Evolutionary conservation across 1,139 yeast species (phyloP), one percentile per base, ranked within the genome.

Genomic region (Saccharomyces hybrid): DNA sequence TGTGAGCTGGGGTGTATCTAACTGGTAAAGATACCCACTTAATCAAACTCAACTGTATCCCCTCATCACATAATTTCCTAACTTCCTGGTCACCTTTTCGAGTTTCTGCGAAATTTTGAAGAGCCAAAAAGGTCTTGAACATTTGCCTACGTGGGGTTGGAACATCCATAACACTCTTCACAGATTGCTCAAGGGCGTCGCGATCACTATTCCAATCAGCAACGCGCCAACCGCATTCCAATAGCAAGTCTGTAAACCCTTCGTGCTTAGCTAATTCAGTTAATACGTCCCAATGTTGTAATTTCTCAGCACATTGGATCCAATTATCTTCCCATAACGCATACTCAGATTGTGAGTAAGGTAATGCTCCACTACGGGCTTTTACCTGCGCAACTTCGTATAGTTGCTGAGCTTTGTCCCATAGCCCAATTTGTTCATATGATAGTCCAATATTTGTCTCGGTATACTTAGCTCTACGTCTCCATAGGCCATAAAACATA

Each of bases 161-260:
- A 31, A 90, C 97, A 71, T 95, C 99, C 96, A 93, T 90, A 2
- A 93, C 96, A 51, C 95, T 88, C 69, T 90, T 88, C 34, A 93
- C 95, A 0, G 96, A 87, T 67, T 89, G 96, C 66, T 91, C 98
- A 50, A 95, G 76, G 0, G 98, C 93, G 58, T 91, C 99, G 60
- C 95, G 80, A 64, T 95, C 99, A 20, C 95, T 85, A 57, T 86
- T 86, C 99, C 99, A 95, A 66, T 95, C 98, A 6, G 99, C 98
- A 50, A 93, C 96, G 67, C 99, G 79, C 99, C 99, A 95, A 48
- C 98, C 99, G 77, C 99, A 95, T 71, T 95, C 99, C 28, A 95
- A 75, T 44, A 95, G 73, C 61, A 95, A 76, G 66, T 95, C 99
- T 0, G 97, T 89, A 66, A 91, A 95, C 0, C 97, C 97, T 76